A percentile compares a stretch with the other conserved stretches of the same genome.
These are phyloP conservation scores for Salix koriyanagi DNA, from an alignment of 345 rosid species.

Conservation along the genomic window DNA sequence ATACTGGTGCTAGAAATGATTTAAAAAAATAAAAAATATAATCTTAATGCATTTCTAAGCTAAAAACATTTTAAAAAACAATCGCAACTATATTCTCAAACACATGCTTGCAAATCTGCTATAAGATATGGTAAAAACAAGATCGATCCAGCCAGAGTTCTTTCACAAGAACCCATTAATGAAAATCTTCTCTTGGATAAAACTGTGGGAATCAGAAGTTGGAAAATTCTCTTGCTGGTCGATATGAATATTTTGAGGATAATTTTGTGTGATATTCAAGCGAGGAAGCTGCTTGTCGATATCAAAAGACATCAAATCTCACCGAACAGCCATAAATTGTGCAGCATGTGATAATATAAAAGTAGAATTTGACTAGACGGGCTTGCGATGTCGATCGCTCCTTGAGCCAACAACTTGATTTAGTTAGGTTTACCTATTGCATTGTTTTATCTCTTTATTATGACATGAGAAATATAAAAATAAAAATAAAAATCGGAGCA, in stretches of 20 bases:
- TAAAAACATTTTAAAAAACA: no score
- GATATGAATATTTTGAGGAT: no score
- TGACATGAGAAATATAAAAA: not conserved
- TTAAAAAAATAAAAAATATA: no score
- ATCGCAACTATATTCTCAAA: fast-evolving
- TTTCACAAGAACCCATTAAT: not conserved
- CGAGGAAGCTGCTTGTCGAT: not conserved
- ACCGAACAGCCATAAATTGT: not conserved
- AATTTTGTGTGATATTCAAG: not conserved
- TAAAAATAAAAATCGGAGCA: not conserved
- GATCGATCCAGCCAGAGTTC: not conserved
- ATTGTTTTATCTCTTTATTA: no score
- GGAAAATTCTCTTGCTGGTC: not conserved
- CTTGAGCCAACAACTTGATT: not conserved
- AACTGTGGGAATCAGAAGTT: not conserved
- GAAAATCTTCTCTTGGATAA: no score
- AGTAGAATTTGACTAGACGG: not conserved
- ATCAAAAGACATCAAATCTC: not conserved
- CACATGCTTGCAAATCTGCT: no score
- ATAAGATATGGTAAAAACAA: no score
- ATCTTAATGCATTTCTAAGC: no score
- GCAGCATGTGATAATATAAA: no score
- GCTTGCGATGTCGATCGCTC: not conserved
- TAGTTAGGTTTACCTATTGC: not conserved
- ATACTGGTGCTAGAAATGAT: no score